Conservation (phyloP, 306 rosid species). For the Vicia villosa region DNA sequence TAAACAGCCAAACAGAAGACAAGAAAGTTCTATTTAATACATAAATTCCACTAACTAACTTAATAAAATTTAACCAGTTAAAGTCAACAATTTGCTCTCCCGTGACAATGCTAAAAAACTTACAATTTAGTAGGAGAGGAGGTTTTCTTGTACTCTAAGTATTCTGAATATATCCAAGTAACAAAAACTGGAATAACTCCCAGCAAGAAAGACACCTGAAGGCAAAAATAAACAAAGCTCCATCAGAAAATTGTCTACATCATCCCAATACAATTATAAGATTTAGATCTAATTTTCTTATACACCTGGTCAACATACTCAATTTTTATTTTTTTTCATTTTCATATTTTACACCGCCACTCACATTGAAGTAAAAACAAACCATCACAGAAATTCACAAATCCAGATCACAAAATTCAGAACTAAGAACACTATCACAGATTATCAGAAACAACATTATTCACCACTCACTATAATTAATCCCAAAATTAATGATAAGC, state of each 20-base stretch:
- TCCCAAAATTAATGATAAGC: not conserved
- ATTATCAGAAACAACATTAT: slow-evolving; percentile 13
- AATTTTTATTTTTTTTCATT: too few species aligned
- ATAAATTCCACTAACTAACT: too few species aligned
- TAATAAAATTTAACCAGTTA: slow-evolving; percentile 20
- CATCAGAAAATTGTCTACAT: slow-evolving; percentile 27
- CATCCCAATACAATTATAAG: not conserved
- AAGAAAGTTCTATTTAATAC: too few species aligned
- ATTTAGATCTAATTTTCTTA: not conserved
- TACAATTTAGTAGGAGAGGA: slow-evolving; percentile 77
- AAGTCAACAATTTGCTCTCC: slow-evolving; percentile 18
- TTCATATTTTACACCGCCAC: too few species aligned
- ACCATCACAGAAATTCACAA: too few species aligned
- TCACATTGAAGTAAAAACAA: too few species aligned
- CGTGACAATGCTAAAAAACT: slow-evolving; percentile 41
- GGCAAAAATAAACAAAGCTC: slow-evolving; percentile 38
- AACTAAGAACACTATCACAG: not conserved
- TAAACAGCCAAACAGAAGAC: slow-evolving; percentile 31
- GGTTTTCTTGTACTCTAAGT: slow-evolving; percentile 75
- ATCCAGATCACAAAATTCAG: slow-evolving; percentile 34
- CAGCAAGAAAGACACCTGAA: slow-evolving; percentile 88
- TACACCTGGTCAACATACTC: slow-evolving; percentile 13
- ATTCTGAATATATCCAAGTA: slow-evolving; percentile 94
- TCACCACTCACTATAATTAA: slow-evolving; percentile 1
- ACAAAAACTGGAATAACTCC: slow-evolving; percentile 87